A percentile compares a stretch with the other conserved stretches of the same genome.
Evolutionary conservation across 306 rosid species (phyloP).

Genomic region (Canavalia gladiata): DNA sequence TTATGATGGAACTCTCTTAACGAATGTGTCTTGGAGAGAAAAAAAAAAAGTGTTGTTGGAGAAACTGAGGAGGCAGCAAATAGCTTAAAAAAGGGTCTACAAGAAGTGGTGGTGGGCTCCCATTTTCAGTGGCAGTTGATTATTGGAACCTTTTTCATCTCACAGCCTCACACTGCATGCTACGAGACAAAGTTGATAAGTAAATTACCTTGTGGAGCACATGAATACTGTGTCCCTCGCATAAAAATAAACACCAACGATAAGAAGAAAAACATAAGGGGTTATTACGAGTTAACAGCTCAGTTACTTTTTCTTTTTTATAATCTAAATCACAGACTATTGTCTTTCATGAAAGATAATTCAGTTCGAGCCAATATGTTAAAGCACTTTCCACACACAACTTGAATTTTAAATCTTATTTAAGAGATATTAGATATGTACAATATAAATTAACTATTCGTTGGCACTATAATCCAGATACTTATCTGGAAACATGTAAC

Average conservation of each 20-base stretch:
- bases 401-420: too few species aligned
- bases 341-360: too few species aligned
- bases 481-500: not conserved
- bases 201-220: conserved; percentile 47
- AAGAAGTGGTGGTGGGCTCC: conserved; percentile 57
- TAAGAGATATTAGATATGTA: too few species aligned
- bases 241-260: conserved; percentile 37
- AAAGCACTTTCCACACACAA: too few species aligned
- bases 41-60: conserved; percentile 18
- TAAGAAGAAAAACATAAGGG: conserved; percentile 26
- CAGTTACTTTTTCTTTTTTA: not conserved
- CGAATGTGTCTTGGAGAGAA: conserved; percentile 48
- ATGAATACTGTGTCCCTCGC: conserved; percentile 42
- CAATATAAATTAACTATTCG: too few species aligned
- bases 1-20: conserved; percentile 44
- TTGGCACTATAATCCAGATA: not conserved
- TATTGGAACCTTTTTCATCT: conserved; percentile 44
- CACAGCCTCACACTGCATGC: conserved; percentile 43
- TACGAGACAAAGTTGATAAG: conserved; percentile 59
- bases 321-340: too few species aligned
- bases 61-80: conserved; percentile 44
- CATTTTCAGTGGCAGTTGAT: conserved; percentile 46
- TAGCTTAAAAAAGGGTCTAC: conserved; percentile 45
- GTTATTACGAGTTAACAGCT: not conserved
- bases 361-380: too few species aligned